These are phyloP conservation scores for Grosmannia huntii DNA, from an alignment of 2,329 filamentous ascomycete genomes.

Conservation along the genomic window DNA sequence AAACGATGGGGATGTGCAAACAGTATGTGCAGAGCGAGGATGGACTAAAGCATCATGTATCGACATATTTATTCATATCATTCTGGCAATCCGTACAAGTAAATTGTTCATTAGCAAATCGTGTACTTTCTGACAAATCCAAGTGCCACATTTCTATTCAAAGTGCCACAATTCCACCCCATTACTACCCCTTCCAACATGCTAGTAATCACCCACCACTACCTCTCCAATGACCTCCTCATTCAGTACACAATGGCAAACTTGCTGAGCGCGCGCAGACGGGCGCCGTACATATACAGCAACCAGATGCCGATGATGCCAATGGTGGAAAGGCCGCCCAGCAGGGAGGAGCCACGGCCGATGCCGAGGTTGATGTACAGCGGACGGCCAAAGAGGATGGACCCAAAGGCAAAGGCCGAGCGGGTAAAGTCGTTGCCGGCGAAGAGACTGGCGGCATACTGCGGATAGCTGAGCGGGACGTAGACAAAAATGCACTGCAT, in stretches of 20 bases:
- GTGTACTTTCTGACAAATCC: too few relatives aligned
- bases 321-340: slow-evolving; percentile 41
- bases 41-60: too few relatives aligned
- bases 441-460: slow-evolving; percentile 45
- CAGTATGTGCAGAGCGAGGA: too few relatives aligned
- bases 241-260: slow-evolving; percentile 31
- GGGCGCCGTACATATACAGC: slow-evolving; percentile 44
- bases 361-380: slow-evolving; percentile 48
- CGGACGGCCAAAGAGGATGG: slow-evolving; percentile 46
- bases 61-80: too few relatives aligned
- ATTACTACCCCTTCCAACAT: too few relatives aligned
- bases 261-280: slow-evolving; percentile 40
- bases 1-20: too few relatives aligned
- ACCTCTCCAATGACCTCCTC: too few relatives aligned
- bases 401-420: slow-evolving; percentile 43
- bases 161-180: too few relatives aligned
- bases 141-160: too few relatives aligned
- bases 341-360: slow-evolving; percentile 39
- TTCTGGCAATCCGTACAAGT: too few relatives aligned
- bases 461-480: slow-evolving; percentile 41
- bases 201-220: too few relatives aligned
- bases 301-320: slow-evolving; percentile 46
- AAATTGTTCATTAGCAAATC: too few relatives aligned
- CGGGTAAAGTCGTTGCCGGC: slow-evolving; percentile 49
- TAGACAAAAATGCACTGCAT: slow-evolving; percentile 50